Percentiles rank a stretch among this genome's conserved stretches.
phyloP scores from a whole-genome alignment of 1,139 yeast genomes.

The Sugiyamaella japonica region DNA sequence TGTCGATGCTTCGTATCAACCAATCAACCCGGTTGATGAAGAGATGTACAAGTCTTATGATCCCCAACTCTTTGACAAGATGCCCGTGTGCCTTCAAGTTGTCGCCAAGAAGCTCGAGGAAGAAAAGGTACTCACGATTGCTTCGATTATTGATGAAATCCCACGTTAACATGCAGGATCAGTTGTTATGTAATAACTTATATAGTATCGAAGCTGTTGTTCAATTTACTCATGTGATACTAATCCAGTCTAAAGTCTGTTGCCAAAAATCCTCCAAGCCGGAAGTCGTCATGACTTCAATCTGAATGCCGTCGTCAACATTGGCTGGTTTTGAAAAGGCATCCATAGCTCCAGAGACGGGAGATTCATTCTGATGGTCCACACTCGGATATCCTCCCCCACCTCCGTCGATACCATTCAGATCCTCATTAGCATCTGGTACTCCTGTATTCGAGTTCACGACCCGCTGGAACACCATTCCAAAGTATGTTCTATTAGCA shows the following conservation, averaged over 20 bases:
- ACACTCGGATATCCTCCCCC: background rate
- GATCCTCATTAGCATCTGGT: background rate
- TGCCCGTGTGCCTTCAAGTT: conserved; percentile 66
- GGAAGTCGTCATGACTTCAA: background rate
- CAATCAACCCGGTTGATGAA: conserved; percentile 44
- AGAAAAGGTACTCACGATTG: conserved; percentile 44
- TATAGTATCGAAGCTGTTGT: background rate
- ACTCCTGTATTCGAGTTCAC: background rate
- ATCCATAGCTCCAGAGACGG: background rate
- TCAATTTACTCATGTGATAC: background rate
- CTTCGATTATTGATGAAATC: conserved; percentile 1
- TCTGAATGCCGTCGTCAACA: background rate
- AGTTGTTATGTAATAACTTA: background rate
- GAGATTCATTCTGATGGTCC: background rate
- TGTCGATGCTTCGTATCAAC: conserved; percentile 38
- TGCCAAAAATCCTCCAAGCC: conserved; percentile 1
- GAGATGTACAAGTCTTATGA: conserved; percentile 50
- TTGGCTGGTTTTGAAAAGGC: background rate
- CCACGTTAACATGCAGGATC: background rate
- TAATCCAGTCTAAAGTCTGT: conserved; percentile 1
- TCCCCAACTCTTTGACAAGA: conserved; percentile 56
- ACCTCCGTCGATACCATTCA: background rate
- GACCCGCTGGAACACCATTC: background rate
- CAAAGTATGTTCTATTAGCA: conserved; percentile 1
- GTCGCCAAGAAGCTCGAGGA: conserved; percentile 55